phyloP scores from a whole-genome alignment of 352 stramenopile genomes.

The Pythium vanterpoolii region DNA sequence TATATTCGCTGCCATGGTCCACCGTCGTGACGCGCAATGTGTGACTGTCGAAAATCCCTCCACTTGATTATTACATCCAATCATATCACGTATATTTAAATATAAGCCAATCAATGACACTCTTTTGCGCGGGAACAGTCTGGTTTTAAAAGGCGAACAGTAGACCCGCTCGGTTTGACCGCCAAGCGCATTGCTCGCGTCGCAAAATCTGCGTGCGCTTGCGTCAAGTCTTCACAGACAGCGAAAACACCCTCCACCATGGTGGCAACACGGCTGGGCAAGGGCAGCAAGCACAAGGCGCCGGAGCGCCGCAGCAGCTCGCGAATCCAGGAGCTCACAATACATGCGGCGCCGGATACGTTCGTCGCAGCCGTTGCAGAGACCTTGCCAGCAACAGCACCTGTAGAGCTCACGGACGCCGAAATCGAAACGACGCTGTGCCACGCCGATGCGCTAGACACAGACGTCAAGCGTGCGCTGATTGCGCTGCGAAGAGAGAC shows the following conservation, averaged over 20 bases:
- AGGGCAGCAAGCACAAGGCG: conserved; percentile 10
- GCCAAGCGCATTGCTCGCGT: no score
- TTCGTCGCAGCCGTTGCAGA: background rate
- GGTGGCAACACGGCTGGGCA: conserved; percentile 10
- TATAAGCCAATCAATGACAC: conserved; percentile 20
- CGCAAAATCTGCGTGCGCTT: no score
- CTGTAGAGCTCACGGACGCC: conserved; percentile 22
- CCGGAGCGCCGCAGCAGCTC: conserved; percentile 24
- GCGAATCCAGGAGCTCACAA: conserved; percentile 13
- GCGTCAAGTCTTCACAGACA: no score
- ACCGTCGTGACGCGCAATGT: no score
- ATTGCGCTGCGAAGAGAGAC: conserved; percentile 17
- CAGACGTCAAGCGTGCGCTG: conserved; percentile 15
- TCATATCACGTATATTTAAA: background rate
- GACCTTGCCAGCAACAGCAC: background rate
- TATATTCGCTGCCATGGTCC: no score
- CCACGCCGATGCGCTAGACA: conserved; percentile 20
- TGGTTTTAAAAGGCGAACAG: background rate
- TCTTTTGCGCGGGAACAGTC: conserved; percentile 16
- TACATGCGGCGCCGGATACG: background rate
- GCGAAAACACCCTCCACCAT: conserved; percentile 4
- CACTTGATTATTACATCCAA: conserved; percentile 9
- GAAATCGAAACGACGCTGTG: conserved; percentile 24
- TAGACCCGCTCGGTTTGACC: no score
- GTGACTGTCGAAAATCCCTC: conserved; percentile 9